A percentile compares a stretch with the other conserved stretches of the same genome.
These are phyloP conservation scores for Trichocomaceae sp. DNA, from an alignment of 2,329 filamentous ascomycete species.

Conservation along the genomic window DNA sequence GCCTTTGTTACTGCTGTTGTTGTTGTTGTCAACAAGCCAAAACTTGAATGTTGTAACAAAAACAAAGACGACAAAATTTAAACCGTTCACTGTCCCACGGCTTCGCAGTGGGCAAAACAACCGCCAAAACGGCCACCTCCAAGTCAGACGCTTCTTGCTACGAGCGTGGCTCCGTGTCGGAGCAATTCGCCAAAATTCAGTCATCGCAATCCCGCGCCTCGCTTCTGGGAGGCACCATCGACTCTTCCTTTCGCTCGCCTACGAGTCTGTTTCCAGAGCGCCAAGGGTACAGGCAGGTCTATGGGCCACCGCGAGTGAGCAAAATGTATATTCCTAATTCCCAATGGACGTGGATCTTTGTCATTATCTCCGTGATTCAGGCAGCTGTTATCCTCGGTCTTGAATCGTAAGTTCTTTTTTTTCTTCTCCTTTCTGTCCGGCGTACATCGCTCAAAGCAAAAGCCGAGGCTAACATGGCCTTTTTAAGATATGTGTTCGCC, in stretches of 20 bases:
- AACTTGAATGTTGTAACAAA: too few species aligned
- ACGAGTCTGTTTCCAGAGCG: conserved; percentile 46
- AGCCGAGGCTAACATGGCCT: not conserved
- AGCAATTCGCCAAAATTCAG: conserved; percentile 47
- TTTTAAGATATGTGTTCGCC: conserved; percentile 73
- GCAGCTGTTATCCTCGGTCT: conserved; percentile 73
- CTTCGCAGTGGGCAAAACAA: conserved; percentile 21
- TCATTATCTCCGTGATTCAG: conserved; percentile 67
- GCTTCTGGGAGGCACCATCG: conserved; percentile 53
- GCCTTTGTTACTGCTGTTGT: too few species aligned
- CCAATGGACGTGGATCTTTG: conserved; percentile 83
- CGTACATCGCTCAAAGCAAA: too few species aligned
- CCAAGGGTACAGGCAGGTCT: conserved; percentile 42
- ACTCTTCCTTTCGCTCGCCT: conserved; percentile 45
- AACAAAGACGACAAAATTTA: too few species aligned
- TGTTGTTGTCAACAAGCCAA: too few species aligned
- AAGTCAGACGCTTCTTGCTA: not conserved
- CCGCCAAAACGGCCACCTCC: conserved; percentile 4
- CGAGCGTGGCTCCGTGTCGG: conserved; percentile 32
- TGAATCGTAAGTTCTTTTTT: conserved; percentile 64
- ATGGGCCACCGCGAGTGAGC: conserved; percentile 27
- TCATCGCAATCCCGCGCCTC: conserved; percentile 52
- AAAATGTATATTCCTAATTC: conserved; percentile 73
- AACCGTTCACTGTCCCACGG: not conserved
- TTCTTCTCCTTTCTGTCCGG: not conserved